These are phyloP conservation scores for Umbelopsis sp. DNA, from an alignment of 192 early-diverging fungal genomes.

Conservation along the genomic window DNA sequence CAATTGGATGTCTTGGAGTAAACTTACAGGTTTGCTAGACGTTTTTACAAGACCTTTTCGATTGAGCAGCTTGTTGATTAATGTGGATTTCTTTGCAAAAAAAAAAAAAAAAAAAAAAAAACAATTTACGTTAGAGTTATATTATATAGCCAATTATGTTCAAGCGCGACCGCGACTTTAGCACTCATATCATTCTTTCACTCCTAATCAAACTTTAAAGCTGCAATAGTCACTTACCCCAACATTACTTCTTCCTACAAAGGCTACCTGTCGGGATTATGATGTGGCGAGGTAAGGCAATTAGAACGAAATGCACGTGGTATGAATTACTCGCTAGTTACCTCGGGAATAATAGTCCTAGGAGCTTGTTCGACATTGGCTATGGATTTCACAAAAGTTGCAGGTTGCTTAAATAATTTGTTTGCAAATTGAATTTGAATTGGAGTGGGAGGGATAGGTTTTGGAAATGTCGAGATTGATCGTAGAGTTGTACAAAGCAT, in stretches of 20 bases:
- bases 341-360: slow-evolving; percentile 22
- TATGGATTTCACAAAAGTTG: slow-evolving; percentile 32
- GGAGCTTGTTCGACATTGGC: slow-evolving; percentile 32
- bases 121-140: too few species aligned
- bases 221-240: too few species aligned
- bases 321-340: background rate
- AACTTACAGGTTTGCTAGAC: slow-evolving; percentile 53
- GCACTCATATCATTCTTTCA: too few species aligned
- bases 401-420: slow-evolving; percentile 25
- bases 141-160: too few species aligned
- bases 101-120: too few species aligned
- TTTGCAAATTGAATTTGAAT: slow-evolving; percentile 2
- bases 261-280: slow-evolving; percentile 42
- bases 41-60: slow-evolving; percentile 52
- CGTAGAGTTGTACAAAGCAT: background rate
- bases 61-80: slow-evolving; percentile 53
- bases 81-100: slow-evolving; percentile 59
- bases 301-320: background rate
- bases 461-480: background rate
- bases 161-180: too few species aligned
- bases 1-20: too few species aligned
- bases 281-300: too few species aligned
- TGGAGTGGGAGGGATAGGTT: background rate
- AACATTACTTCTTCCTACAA: slow-evolving; percentile 60
- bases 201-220: too few species aligned